phyloP scores from a whole-genome alignment of 345 rosid genomes.

The Theobroma cacao region DNA sequence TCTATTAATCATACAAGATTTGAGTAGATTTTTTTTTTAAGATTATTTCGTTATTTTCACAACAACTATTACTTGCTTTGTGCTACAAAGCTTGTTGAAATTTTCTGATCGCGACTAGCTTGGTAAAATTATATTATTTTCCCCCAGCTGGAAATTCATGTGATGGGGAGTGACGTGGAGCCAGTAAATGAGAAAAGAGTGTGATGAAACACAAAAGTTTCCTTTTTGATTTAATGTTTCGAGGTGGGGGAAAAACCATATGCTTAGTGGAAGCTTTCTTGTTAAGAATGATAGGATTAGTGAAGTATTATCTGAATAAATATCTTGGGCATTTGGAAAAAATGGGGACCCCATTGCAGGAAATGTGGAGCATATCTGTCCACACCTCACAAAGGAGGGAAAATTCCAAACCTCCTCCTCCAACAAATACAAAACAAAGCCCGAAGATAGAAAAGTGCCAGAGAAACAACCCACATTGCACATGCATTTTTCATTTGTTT shows the following conservation, averaged over 20 bases:
- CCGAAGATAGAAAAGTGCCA: slow-evolving; percentile 30
- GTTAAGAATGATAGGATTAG: slow-evolving; percentile 16
- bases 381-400: slow-evolving; percentile 22
- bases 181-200: not conserved
- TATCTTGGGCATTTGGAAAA: not conserved
- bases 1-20: no score
- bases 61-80: no score
- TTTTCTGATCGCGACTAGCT: not conserved
- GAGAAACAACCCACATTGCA: slow-evolving; percentile 38
- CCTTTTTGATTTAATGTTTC: not conserved
- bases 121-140: not conserved
- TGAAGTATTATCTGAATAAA: slow-evolving; percentile 6
- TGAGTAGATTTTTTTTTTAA: no score
- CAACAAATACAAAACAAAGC: slow-evolving; percentile 28
- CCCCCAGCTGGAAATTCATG: not conserved
- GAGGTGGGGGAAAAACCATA: not conserved
- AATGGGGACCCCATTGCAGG: slow-evolving; percentile 23
- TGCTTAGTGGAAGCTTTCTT: slow-evolving; percentile 12
- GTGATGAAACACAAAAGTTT: not conserved
- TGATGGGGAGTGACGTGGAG: not conserved
- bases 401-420: slow-evolving; percentile 29
- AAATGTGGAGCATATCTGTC: slow-evolving; percentile 40
- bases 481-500: slow-evolving; percentile 39
- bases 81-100: not conserved
- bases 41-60: no score